Evolutionary conservation across 2,329 filamentous ascomycete species (phyloP).

Genomic region (Pseudogymnoascus sp.): DNA sequence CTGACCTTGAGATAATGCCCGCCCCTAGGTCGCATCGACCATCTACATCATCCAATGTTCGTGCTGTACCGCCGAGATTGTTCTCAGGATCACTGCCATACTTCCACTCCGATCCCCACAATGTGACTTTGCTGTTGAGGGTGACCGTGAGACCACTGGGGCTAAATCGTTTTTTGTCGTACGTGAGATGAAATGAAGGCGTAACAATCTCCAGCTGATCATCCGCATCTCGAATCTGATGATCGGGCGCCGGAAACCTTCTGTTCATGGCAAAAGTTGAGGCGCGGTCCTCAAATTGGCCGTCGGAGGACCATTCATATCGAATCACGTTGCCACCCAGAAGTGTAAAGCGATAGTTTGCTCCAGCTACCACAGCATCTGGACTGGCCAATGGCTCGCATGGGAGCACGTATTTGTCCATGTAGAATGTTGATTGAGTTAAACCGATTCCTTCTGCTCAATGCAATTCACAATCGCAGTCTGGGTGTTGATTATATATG

Average conservation of each 20-base stretch:
- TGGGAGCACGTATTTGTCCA: constrained; percentile 23
- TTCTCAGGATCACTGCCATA: constrained; percentile 37
- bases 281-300: constrained; percentile 51
- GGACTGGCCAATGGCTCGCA: constrained; percentile 36
- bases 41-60: constrained; percentile 46
- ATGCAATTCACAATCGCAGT: not conserved
- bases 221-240: constrained; percentile 36
- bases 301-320: constrained; percentile 53
- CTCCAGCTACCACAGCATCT: constrained; percentile 36
- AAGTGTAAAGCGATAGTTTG: constrained; percentile 51
- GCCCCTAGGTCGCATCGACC: constrained; percentile 41
- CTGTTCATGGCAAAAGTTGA: constrained; percentile 54
- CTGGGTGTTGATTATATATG: not conserved
- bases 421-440: not conserved
- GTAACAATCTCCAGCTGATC: constrained; percentile 47
- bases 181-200: constrained; percentile 44
- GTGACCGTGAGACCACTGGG: constrained; percentile 37
- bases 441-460: not conserved
- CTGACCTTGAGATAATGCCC: constrained; percentile 42
- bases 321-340: constrained; percentile 48
- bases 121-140: constrained; percentile 34
- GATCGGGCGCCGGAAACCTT: constrained; percentile 35
- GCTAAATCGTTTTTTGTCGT: constrained; percentile 49
- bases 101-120: constrained; percentile 39
- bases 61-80: constrained; percentile 38